Base-by-base conservation (phyloP, 805 yeast genomes). In the Dipodascus geniculatus region DNA sequence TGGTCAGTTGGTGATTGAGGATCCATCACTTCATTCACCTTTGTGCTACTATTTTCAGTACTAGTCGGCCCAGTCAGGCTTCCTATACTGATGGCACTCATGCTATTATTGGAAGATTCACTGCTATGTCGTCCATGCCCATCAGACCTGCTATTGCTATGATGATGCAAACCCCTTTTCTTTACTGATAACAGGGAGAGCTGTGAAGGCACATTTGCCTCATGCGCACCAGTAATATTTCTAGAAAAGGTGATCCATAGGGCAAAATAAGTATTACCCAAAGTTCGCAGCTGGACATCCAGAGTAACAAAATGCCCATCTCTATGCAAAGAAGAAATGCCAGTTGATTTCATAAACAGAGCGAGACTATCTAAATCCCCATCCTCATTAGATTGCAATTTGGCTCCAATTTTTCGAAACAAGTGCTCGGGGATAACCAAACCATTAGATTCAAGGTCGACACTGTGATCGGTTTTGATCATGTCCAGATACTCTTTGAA, bases 161-260 rank as follows among this genome's bases (percentile, higher is more conserved):
- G 51, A 22, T 17, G 44, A 20, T 35, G 35, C 22, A 17, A 19
- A 20, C 31, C 55, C 31, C 2, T 51, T 35, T 24, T 52, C 24
- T 31, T 49, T 20, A 28, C n/a, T 35, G 48, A 51, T 47, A 79
- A 70, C 9, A 81, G 66, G 42, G 73, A 72, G 60, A 81, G 63
- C 62, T 82, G 87, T 0, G 85, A 79, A 0, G 86, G 86, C 51
- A 77, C 65, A 48, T 53, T 48, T 49, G 58, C 56, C 50, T 51
- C 59, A 48, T 58, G 59, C 11, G 55, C 49, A 3, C 60, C 62
- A 33, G 54, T 61, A 23, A 63, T 61, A 38, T 68, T 63, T 61
- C 91, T 80, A 1, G 91, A 83, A 64, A 86, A 89, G 0, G 96
- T 87, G 9, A 91, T 76, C 97, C 97, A 91, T 20, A 90, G 67